Conservation (phyloP, 179 eudicot species). For the Carnegiea gigantea region DNA sequence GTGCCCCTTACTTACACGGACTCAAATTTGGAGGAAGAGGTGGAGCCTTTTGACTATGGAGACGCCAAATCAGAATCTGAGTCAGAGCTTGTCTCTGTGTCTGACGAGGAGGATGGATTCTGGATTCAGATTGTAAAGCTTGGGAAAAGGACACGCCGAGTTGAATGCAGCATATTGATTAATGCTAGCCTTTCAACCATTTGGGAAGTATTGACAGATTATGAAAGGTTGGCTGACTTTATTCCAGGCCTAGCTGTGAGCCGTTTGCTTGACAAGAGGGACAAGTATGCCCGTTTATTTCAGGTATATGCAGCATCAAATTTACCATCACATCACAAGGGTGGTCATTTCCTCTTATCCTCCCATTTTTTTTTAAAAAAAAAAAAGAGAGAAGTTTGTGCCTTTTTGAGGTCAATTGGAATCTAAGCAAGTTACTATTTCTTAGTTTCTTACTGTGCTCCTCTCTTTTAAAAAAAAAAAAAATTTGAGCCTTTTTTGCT, state of each 20-base stretch:
- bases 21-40: slow-evolving; percentile 1
- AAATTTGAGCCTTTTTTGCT: too few species aligned
- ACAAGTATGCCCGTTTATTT: slow-evolving; percentile 58
- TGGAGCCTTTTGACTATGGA: neutral
- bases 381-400: neutral
- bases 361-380: too few species aligned
- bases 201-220: slow-evolving; percentile 64
- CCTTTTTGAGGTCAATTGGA: neutral
- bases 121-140: slow-evolving; percentile 35
- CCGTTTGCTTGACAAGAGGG: slow-evolving; percentile 51
- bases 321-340: neutral
- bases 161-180: slow-evolving; percentile 41
- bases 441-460: neutral
- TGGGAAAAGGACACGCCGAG: slow-evolving; percentile 54
- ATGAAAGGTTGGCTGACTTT: slow-evolving; percentile 62
- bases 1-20: neutral
- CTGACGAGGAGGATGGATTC: slow-evolving; percentile 11
- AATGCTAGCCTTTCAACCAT: slow-evolving; percentile 48
- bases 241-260: slow-evolving; percentile 66
- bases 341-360: too few species aligned
- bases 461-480: neutral
- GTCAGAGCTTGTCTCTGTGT: neutral
- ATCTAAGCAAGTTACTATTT: neutral
- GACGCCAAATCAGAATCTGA: neutral
- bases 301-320: slow-evolving; percentile 42